Evolutionary conservation across 2,329 filamentous ascomycete species (phyloP), one percentile per base, ranked within the genome.

Genomic region (Exserohilum rostratum): DNA sequence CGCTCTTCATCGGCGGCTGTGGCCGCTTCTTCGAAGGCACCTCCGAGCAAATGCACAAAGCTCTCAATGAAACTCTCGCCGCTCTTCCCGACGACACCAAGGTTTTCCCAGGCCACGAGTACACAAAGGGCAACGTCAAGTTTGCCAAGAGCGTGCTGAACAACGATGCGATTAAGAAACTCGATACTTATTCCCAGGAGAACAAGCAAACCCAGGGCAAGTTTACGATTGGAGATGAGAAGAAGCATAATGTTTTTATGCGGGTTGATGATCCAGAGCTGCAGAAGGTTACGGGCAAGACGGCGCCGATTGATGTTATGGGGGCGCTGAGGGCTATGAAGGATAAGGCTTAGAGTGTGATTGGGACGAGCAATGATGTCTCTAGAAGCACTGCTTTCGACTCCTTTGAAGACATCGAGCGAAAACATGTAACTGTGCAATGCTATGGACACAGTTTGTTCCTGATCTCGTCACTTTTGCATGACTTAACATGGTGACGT

Each of bases 161-260:
- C 68, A 89, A 85, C 37, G 87, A 90, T 44, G 86, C 73, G 0
- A 68, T 97, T 59, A 87, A 90, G 80, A 89, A 87, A 66, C 82
- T 99, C 29, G 81, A 90, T 62, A 81, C 83, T 0, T 97, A 91
- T 73, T 90, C 91, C 1, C 85, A 90, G 50, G 82, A 84, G 56
- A 93, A 97, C 76, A 81, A 87, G 77, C 85, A 97, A 78, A 98
- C 95, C 1, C 93, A 96, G 75, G 95, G 95, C 42, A 90, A 92
- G 71, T 98, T 96, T 67, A 99, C 93, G 0, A 98, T 99, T 76
- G 93, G 89, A 0, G 92, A 99, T 70, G 95, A 99, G 78, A 98
- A 98, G 88, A 80, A 90, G 78, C 92, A 98, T 76, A 99, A 99
- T 69, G 91, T 96, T 1, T 99, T 99, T 70, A 98, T 99, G 95